A percentile compares a stretch with the other conserved stretches of the same genome.
These are phyloP conservation scores for Cercospora sp. DNA, from an alignment of 2,329 filamentous ascomycete species.

Conservation along the genomic window DNA sequence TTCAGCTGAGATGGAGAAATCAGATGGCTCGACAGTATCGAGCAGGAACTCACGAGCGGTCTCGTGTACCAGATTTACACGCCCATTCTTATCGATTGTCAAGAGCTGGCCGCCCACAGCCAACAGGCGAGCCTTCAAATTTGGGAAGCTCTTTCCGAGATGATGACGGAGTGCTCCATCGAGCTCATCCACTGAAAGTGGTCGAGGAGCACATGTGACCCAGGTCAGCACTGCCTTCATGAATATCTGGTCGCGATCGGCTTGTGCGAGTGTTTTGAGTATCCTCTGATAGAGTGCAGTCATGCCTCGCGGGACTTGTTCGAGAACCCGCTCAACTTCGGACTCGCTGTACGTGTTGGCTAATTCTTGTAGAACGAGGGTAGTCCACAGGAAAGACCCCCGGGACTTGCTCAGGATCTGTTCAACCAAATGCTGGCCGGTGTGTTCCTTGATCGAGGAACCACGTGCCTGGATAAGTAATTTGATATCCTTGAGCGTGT, in stretches of 20 bases:
- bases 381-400: background rate
- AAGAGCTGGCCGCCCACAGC: background rate
- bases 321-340: background rate
- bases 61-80: background rate
- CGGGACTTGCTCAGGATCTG: background rate
- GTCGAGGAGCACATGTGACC: background rate
- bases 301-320: background rate
- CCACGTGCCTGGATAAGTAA: background rate
- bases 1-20: background rate
- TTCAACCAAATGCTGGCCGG: background rate
- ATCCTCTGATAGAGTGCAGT: background rate
- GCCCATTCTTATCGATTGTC: background rate
- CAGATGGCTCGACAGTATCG: background rate
- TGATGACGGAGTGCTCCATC: background rate
- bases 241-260: background rate
- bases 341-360: background rate
- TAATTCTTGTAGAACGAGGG: background rate
- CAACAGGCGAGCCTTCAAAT: background rate
- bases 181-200: background rate
- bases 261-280: background rate
- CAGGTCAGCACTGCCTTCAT: background rate
- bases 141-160: background rate
- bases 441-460: background rate
- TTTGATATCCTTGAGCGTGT: background rate
- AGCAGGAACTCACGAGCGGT: background rate